phyloP scores from a whole-genome alignment of 139 green algal species.

The Tetraselmis striata region DNA sequence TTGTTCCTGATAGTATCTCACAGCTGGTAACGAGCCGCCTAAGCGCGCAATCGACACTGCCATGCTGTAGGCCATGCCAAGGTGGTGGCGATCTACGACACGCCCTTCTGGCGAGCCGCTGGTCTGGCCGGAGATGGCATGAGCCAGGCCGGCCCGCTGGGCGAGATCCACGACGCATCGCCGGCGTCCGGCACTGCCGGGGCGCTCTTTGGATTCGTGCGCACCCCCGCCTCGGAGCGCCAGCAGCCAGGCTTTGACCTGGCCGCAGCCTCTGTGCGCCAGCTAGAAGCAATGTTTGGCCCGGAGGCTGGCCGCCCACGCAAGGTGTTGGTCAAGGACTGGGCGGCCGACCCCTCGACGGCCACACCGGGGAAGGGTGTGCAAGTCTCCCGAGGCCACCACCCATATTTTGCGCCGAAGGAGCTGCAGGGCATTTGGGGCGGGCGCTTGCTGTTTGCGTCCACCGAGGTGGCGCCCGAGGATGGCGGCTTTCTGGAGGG shows the following conservation, averaged over 20 bases:
- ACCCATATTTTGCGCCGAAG: background rate
- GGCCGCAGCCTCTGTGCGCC: background rate
- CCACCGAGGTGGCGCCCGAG: background rate
- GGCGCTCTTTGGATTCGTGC: background rate
- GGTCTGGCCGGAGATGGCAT: background rate
- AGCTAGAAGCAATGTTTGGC: background rate
- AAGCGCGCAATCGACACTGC: too few relatives aligned
- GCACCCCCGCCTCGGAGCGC: background rate
- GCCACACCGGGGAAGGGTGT: background rate
- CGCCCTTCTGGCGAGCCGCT: background rate
- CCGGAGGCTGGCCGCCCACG: background rate
- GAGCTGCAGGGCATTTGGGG: background rate
- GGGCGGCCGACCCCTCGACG: background rate
- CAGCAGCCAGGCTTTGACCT: background rate
- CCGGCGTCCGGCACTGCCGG: background rate
- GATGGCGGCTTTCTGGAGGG: background rate
- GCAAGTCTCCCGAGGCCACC: background rate
- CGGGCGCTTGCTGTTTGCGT: background rate
- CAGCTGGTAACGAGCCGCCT: too few relatives aligned
- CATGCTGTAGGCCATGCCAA: background rate
- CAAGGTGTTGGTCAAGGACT: background rate
- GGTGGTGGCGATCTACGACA: background rate
- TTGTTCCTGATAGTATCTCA: too few relatives aligned
- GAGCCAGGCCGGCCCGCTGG: background rate
- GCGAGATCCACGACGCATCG: background rate